Evolutionary conservation across 2,329 filamentous ascomycete species (phyloP).

Genomic region (Colletotrichum cordylinicola): DNA sequence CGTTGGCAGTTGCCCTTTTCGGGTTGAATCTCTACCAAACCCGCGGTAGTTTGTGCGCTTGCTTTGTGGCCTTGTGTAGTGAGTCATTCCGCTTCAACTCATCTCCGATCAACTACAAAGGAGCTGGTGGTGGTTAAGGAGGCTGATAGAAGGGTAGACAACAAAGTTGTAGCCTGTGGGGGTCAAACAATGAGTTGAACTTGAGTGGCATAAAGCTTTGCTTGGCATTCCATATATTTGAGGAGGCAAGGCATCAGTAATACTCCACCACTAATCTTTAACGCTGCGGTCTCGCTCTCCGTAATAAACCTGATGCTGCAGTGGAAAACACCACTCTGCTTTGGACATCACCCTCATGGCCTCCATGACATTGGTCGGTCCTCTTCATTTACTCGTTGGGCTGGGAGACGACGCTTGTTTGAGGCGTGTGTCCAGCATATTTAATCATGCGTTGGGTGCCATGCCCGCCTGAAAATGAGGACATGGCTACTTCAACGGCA

Average conservation of each 20-base stretch:
- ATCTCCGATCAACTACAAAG: neutral
- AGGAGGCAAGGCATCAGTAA: neutral
- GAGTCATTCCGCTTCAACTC: neutral
- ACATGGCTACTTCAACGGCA: neutral
- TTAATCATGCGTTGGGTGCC: neutral
- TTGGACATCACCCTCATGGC: neutral
- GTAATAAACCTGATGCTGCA: neutral
- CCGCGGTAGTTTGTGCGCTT: neutral
- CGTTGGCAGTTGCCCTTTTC: neutral
- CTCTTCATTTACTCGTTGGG: neutral
- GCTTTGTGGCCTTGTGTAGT: neutral
- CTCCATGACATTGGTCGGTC: neutral
- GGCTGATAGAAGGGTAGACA: neutral
- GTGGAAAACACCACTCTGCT: accelerated
- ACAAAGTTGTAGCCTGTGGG: neutral
- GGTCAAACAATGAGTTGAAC: neutral
- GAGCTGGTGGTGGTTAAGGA: neutral
- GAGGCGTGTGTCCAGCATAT: neutral
- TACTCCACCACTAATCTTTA: neutral
- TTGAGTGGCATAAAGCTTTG: neutral
- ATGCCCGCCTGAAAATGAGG: neutral
- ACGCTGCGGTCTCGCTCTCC: neutral
- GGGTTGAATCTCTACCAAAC: neutral
- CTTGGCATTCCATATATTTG: neutral
- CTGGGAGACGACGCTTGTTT: neutral